Conservation (phyloP, 1,284 basidiomycete genomes). For the Clitocybe nebularis region DNA sequence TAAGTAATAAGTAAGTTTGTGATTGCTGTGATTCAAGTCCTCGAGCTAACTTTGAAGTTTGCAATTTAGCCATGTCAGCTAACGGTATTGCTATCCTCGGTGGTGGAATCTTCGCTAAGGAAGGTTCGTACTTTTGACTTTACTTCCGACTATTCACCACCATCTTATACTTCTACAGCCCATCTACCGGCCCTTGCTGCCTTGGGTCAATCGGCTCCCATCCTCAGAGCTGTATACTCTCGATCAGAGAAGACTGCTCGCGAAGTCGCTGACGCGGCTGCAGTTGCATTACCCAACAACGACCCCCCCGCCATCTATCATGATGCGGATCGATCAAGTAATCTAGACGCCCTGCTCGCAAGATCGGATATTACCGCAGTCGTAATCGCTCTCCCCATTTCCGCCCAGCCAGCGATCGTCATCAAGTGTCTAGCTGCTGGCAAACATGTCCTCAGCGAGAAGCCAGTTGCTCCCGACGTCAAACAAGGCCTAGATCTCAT, state of each 20-base stretch:
- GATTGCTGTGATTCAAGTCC: not conserved
- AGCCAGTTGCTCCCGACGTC: constrained; percentile 78
- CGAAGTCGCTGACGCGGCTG: constrained; percentile 44
- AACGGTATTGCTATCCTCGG: constrained; percentile 64
- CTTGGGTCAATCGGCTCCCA: constrained; percentile 40
- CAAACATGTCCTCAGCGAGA: constrained; percentile 85
- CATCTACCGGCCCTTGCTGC: constrained; percentile 69
- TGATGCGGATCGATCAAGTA: constrained; percentile 40
- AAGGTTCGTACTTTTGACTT: constrained; percentile 44
- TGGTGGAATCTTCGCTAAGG: constrained; percentile 69
- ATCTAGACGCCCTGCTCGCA: constrained; percentile 62
- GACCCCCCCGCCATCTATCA: constrained; percentile 50
- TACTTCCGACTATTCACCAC: constrained; percentile 29
- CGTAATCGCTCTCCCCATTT: constrained; percentile 76
- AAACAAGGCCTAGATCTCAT: constrained; percentile 61
- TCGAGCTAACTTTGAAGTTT: constrained; percentile 7
- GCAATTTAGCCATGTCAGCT: constrained; percentile 22
- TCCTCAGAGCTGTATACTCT: constrained; percentile 75
- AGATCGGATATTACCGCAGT: constrained; percentile 68
- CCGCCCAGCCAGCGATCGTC: constrained; percentile 65
- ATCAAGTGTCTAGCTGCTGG: constrained; percentile 61
- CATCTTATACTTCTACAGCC: constrained; percentile 38
- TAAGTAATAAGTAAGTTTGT: constrained; percentile 2
- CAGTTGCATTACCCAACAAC: constrained; percentile 37
- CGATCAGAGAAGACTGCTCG: constrained; percentile 62